Base-by-base conservation (phyloP, 2,329 filamentous ascomycete species). In the Rutstroemia sp. region DNA sequence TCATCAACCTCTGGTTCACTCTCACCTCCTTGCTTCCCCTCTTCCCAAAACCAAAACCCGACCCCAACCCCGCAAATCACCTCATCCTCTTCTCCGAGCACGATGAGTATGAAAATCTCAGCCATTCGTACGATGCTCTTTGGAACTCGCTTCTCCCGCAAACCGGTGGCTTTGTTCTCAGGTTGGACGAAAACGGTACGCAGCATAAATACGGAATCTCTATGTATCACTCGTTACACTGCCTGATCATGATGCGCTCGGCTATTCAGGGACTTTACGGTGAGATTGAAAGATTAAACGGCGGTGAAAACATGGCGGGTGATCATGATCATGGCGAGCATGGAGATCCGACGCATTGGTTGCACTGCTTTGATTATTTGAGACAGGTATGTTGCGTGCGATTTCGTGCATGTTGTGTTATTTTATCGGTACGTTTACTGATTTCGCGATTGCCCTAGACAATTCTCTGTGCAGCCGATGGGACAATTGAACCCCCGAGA, bases 291-390 rank as follows among this genome's bases (percentile, higher is more conserved):
- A 41, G 37, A 9, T 16, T 46, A 9, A 14, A 27, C 3, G 19
- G 14, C 9, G 25, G 9, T 5, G 14, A 8, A 25, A 23, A 41
- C 6, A 30, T 23, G 10, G 27, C 41, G 16, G 37, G 52, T n/a
- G 37, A 12, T 7, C 21, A 17, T 3, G 19, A 55, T 44, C 5
- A 50, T 44, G 39, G 49, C 42, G 53, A 37, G n/a, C 53, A 55
- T 25, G 21, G 12, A 19, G 38, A 55, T 50, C 47, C 53, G 38
- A 9, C 39, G 30, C 54, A 56, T 52, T 51, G 48, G 54, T 41
- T 56, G 14, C 54, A 56, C 48, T 56, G 54, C 30, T 56, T 56
- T 51, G 54, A 56, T 30, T 56, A 56, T 52, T 39, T 56, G 30
- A 51, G 54, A 56, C 54, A 56, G 54, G 54, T 56, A 47, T 38